Base-by-base conservation (phyloP, 805 yeast species). In the Pichia nanzhaoensis region DNA sequence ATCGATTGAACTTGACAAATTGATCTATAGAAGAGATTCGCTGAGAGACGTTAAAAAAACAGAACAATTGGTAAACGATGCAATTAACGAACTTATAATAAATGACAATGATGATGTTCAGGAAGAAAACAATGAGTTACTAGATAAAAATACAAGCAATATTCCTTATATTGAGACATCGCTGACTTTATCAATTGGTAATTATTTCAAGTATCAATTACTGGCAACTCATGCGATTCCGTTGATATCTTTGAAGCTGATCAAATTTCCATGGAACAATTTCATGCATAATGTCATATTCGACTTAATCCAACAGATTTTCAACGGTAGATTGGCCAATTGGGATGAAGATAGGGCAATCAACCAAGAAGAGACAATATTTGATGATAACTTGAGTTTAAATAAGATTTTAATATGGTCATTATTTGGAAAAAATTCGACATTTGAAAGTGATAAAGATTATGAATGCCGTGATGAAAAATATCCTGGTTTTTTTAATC, bases 201-300 rank as follows among this genome's bases (percentile, higher is more conserved):
- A 93, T 59, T 74, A 69, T 51, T 81, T 89, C 61, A 93, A 93
- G 63, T 79, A 84, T 34, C 80, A 84, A 49, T 67, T 93, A 16
- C 73, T 82, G 42, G 95, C 89, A 56, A 79, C 80, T 54, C 71
- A 73, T 28, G 77, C 88, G 44, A 70, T 90, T 28, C 69, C 78
- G 13, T 70, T 74, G 21, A 78, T 89, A 5, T 69, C 89, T 5
- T 61, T 73, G 22, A 79, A 84, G 69, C 80, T 93, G 55, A 77
- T 88, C 54, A 69, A 75, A 51, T 88, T 82, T 64, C 96, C 98
- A 7, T 93, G 98, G 98, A 93, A 93, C 62, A 93, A 93, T 60
- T 93, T 93, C 58, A 77, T 91, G 74, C 99, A 93, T 63, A 93
- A 91, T 60, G 99, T 93, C 39, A 93, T 91, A 10, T 93, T 91